Base-by-base conservation (phyloP, 805 yeast species). In the Candida fluviatilis region DNA sequence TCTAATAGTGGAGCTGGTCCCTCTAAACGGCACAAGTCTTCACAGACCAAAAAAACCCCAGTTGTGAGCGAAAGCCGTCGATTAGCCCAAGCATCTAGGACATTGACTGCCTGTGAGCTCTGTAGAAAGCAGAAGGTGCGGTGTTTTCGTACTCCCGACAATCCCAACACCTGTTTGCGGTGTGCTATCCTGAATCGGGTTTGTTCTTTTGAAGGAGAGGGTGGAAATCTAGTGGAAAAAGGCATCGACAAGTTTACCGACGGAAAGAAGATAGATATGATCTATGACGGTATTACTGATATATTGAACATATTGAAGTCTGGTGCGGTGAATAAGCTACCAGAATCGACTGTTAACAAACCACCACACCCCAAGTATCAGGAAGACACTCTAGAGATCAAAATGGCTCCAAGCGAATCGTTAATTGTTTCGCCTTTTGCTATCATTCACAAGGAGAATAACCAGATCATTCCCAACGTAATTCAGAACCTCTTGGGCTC, bases 121-220 rank as follows among this genome's bases (percentile, higher is more conserved):
- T 78, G 84, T 50, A 64, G 83, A 31, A 68, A 64, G 35, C 78
- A 73, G 43, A 78, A 78, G 60, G 74, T 87, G 1, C 59, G 84
- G 40, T 82, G 89, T 47, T 73, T 80, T 50, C 73, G 80, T 36
- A 67, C 78, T 10, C 65, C 74, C 1, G 66, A 60, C 18, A 63
- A 69, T 13, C 48, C 60, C 4, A 55, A 61, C 6, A 64, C 76
- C 2, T 82, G 89, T 58, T 57, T 80, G 15, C 58, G 87, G 16
- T 82, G 89, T 50, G 58, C 66, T 1, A 76, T 80, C 4, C 57
- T 80, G 27, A 73, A 69, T 4, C 58, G 66, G 21, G 58, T 54
- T 16, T 82, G 89, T 48, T 75, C 81, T 5, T 74, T 80, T 47
- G 73, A 63, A 40, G 4, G n/a, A 4, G 28, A 23, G 4, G 12